phyloP scores from a whole-genome alignment of 169 alveolate genomes.

The Eimeria maxima region DNA sequence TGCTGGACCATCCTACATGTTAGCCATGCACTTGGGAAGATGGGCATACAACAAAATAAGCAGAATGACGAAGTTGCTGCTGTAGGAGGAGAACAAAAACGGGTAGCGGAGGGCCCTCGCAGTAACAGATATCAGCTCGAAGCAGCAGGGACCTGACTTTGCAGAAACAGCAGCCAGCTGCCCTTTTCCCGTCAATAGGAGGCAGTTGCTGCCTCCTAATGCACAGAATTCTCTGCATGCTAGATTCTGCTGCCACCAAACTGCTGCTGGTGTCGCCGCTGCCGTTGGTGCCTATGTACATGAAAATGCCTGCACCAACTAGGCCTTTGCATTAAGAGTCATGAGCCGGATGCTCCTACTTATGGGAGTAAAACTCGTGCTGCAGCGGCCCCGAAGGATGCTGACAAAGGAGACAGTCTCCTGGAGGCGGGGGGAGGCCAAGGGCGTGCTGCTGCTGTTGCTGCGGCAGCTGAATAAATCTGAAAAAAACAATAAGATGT shows the following conservation, averaged over 20 bases:
- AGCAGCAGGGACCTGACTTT: background rate
- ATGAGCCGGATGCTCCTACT: background rate
- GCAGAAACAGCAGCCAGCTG: background rate
- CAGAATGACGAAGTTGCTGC: too few species aligned
- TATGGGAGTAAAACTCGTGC: background rate
- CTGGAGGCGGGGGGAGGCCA: background rate
- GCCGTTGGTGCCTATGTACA: background rate
- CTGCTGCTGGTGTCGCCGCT: background rate
- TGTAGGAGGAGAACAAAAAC: too few species aligned
- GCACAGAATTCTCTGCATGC: background rate
- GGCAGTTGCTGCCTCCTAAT: background rate
- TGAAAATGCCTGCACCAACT: background rate
- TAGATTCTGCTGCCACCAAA: background rate
- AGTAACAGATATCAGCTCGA: background rate
- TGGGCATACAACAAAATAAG: too few species aligned
- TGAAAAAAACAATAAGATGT: background rate
- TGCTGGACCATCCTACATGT: too few species aligned
- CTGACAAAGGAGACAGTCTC: background rate
- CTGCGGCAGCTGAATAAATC: background rate
- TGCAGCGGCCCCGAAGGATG: background rate
- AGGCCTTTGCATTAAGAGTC: background rate
- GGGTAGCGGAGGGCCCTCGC: too few species aligned
- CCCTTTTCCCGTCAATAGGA: background rate
- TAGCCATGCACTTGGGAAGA: too few species aligned
- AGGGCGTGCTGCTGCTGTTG: background rate